A percentile compares a stretch with the other conserved stretches of the same genome.
Evolutionary conservation across 2,329 filamentous ascomycete species (phyloP).

Genomic region (Cladosporium cucumerinum): DNA sequence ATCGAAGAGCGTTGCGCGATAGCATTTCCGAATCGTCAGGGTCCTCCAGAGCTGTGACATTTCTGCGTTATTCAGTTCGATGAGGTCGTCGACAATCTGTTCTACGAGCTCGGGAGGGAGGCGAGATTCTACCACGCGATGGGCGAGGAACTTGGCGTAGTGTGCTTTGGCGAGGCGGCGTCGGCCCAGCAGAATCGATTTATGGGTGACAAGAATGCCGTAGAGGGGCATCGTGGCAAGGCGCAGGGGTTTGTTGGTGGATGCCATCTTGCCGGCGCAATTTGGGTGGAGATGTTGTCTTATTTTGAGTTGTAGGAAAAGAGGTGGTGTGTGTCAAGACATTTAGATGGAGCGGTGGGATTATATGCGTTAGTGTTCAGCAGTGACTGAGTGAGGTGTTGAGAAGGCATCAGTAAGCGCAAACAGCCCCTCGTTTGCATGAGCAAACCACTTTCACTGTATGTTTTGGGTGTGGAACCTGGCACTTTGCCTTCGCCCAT

Average conservation of each 20-base stretch:
- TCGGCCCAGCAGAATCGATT: not conserved
- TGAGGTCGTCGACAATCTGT: not conserved
- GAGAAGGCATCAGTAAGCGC: not conserved
- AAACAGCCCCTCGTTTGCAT: not conserved
- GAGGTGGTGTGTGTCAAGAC: not conserved
- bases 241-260: not conserved
- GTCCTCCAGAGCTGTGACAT: not conserved
- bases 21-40: not conserved
- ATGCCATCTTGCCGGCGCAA: not conserved
- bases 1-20: not conserved
- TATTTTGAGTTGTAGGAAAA: not conserved
- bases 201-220: constrained; percentile 8
- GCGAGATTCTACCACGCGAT: not conserved
- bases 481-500: not conserved
- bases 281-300: not conserved
- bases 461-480: not conserved
- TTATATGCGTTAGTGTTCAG: not conserved
- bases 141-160: not conserved
- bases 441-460: not conserved
- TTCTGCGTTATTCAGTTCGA: not conserved
- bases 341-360: not conserved
- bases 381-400: not conserved
- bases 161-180: not conserved
- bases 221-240: constrained; percentile 4
- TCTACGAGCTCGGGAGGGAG: constrained; percentile 6